phyloP scores from a whole-genome alignment of 805 yeast species.

The Metschnikowia santaceciliae region DNA sequence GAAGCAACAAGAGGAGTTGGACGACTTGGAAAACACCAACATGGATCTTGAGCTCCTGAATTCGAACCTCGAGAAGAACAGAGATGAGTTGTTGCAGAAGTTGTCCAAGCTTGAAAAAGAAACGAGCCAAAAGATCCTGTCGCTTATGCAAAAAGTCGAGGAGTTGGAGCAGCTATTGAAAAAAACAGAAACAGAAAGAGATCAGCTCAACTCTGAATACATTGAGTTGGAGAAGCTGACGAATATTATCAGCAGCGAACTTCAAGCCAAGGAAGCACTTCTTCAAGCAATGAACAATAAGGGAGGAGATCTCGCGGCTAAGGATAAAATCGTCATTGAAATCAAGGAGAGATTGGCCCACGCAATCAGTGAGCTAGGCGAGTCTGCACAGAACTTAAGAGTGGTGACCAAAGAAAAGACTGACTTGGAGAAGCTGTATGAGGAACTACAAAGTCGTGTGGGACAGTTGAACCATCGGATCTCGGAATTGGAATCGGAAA shows the following conservation, averaged over 20 bases:
- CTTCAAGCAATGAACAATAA: conserved; percentile 16
- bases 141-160: conserved; percentile 10
- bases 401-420: conserved; percentile 9
- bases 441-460: conserved; percentile 1
- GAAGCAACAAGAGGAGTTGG: conserved; percentile 19
- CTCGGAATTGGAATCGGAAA: conserved; percentile 6
- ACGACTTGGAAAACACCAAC: conserved; percentile 15
- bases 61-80: conserved; percentile 12
- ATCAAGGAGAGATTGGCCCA: conserved; percentile 16
- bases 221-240: conserved; percentile 15
- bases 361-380: conserved; percentile 15
- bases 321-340: conserved; percentile 17
- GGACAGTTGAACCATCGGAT: conserved; percentile 2
- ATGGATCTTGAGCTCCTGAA: conserved; percentile 15
- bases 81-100: conserved; percentile 13
- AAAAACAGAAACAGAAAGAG: conserved; percentile 9
- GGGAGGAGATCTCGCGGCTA: conserved; percentile 17
- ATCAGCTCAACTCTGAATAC: conserved; percentile 11
- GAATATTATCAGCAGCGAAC: conserved; percentile 15
- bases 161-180: conserved; percentile 5
- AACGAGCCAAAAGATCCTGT: conserved; percentile 5
- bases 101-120: conserved; percentile 9
- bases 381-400: conserved; percentile 14
- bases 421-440: conserved; percentile 7
- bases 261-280: conserved; percentile 17